A percentile compares a stretch with the other conserved stretches of the same genome.
Conservation (phyloP, 305 asterid species). For the Coffea humblotiana region DNA sequence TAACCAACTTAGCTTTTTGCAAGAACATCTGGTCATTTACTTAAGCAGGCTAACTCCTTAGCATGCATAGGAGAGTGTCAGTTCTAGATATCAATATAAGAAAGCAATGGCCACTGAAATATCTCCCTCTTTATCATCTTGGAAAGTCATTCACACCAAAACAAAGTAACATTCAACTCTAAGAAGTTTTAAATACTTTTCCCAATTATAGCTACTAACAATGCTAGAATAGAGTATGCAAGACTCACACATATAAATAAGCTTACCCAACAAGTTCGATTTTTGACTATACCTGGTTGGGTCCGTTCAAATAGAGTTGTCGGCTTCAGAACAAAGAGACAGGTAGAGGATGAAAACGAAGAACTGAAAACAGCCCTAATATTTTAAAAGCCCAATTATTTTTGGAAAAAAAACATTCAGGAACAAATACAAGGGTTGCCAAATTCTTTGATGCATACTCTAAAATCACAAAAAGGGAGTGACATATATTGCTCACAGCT, state of each 20-base stretch:
- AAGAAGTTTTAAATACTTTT: not conserved
- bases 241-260: not conserved
- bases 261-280: too few species aligned
- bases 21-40: not conserved
- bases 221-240: not conserved
- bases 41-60: not conserved
- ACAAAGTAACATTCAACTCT: not conserved
- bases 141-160: not conserved
- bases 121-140: not conserved
- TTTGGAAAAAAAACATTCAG: too few species aligned
- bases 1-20: not conserved
- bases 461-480: not conserved
- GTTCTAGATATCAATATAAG: not conserved
- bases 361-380: not conserved
- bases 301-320: too few species aligned
- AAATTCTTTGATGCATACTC: not conserved
- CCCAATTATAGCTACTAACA: not conserved
- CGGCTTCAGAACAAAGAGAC: not conserved
- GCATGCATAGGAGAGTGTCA: not conserved
- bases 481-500: not conserved
- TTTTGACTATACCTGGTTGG: not conserved
- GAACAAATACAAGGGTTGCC: not conserved
- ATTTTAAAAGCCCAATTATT: not conserved
- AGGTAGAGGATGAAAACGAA: not conserved
- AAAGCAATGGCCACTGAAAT: not conserved